Percentiles rank a stretch among this genome's conserved stretches.
These are phyloP conservation scores for Naegleria lovaniensis DNA, from an alignment of 208 protist species.

Conservation along the genomic window DNA sequence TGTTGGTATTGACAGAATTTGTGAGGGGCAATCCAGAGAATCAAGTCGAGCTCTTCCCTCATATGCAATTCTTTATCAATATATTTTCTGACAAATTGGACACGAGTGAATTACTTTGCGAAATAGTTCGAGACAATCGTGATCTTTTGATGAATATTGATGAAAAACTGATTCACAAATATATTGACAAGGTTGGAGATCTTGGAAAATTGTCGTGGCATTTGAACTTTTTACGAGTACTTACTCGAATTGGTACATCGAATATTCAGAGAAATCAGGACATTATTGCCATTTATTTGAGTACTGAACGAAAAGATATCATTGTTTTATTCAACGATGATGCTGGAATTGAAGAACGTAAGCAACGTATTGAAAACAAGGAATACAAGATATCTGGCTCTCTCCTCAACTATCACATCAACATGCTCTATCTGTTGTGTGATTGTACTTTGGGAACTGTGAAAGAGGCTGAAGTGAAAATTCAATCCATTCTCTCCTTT, in stretches of 20 bases:
- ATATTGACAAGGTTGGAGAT: background rate
- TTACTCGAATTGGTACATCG: background rate
- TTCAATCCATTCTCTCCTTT: background rate
- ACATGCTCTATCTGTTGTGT: background rate
- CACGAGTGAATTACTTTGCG: conserved; percentile 10
- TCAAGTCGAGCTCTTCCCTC: background rate
- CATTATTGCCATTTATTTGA: background rate
- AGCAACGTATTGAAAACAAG: background rate
- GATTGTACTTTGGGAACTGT: background rate
- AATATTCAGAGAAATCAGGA: conserved; percentile 1
- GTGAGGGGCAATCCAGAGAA: background rate
- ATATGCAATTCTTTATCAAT: background rate
- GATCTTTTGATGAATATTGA: background rate
- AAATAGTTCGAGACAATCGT: background rate
- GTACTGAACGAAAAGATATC: background rate
- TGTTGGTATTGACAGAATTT: background rate
- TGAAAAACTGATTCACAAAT: background rate
- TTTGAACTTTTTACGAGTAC: conserved; percentile 5
- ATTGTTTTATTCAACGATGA: conserved; percentile 16
- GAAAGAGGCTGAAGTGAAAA: background rate
- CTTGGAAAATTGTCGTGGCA: background rate
- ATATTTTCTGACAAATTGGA: background rate
- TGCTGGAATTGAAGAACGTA: background rate
- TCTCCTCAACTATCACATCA: conserved; percentile 5
- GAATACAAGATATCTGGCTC: background rate